Conservation (phyloP, 2,329 filamentous ascomycete genomes). For the Ophiocordyceps camponoti-floridani region DNA sequence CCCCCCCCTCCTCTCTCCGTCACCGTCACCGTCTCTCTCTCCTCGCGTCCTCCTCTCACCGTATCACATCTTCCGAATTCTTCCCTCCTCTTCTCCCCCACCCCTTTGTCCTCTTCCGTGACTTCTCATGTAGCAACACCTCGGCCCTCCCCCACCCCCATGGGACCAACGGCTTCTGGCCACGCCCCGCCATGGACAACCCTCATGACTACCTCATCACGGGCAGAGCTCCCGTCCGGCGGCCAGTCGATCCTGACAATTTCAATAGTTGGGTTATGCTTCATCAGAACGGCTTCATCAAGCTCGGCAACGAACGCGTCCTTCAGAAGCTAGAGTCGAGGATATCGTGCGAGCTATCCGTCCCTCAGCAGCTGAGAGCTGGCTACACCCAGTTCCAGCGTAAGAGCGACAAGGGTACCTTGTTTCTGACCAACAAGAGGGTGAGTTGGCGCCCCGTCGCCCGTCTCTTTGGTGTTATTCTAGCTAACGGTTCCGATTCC, state of each 20-base stretch:
- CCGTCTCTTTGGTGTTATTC: neutral
- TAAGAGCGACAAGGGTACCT: slow-evolving; percentile 56
- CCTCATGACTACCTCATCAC: slow-evolving; percentile 22
- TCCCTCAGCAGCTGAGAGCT: slow-evolving; percentile 43
- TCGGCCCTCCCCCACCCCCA: neutral
- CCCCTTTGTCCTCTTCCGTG: too few relatives aligned
- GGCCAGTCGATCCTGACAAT: slow-evolving; percentile 32
- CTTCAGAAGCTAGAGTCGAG: slow-evolving; percentile 66
- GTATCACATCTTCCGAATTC: too few relatives aligned
- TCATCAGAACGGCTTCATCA: slow-evolving; percentile 60
- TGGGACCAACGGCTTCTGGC: slow-evolving; percentile 10
- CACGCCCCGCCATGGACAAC: slow-evolving; percentile 18
- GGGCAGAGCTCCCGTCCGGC: slow-evolving; percentile 14
- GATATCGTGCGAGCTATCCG: slow-evolving; percentile 58
- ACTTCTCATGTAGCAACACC: slow-evolving; percentile 10
- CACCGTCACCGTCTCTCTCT: too few relatives aligned
- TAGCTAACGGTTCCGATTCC: neutral
- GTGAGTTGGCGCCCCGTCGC: slow-evolving; percentile 28
- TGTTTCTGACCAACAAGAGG: slow-evolving; percentile 72
- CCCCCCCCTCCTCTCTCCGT: too few relatives aligned
- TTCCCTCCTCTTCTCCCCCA: too few relatives aligned
- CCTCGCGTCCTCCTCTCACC: too few relatives aligned
- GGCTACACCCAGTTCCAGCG: slow-evolving; percentile 46
- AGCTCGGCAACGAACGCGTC: slow-evolving; percentile 66
- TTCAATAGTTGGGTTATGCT: slow-evolving; percentile 77